These are phyloP conservation scores for Naegleria gruberi DNA, from an alignment of 208 protist species.

Conservation along the genomic window DNA sequence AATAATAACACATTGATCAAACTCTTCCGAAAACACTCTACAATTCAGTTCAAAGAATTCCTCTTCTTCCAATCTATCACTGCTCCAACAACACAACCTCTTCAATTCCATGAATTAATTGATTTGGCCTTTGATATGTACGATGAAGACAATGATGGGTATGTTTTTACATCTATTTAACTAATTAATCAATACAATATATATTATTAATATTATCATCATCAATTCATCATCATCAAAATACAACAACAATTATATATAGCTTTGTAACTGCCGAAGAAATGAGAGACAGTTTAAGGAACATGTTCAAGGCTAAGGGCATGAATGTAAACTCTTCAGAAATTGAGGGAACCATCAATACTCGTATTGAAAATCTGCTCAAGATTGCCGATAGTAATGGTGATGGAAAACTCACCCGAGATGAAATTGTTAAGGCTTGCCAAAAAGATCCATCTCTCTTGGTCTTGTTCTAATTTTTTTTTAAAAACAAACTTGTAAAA, in stretches of 20 bases:
- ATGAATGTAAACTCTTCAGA: not conserved
- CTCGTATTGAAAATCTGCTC: conserved; percentile 5
- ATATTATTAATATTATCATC: too few relatives aligned
- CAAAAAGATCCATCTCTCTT: conserved; percentile 7
- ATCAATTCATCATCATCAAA: too few relatives aligned
- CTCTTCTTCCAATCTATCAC: conserved; percentile 11
- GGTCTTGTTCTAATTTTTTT: not conserved
- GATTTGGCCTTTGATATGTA: conserved; percentile 15
- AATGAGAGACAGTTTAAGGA: conserved; percentile 11
- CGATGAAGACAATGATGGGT: conserved; percentile 3
- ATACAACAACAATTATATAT: too few relatives aligned
- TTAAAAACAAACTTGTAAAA: too few relatives aligned
- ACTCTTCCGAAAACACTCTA: too few relatives aligned
- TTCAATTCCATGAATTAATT: not conserved
- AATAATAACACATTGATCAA: too few relatives aligned
- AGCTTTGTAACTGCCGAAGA: not conserved
- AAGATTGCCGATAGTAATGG: not conserved
- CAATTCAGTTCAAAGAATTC: conserved; percentile 14
- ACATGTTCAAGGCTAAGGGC: conserved; percentile 15
- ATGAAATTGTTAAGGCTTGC: conserved; percentile 11
- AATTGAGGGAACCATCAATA: not conserved
- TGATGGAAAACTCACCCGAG: not conserved
- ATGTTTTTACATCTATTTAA: too few relatives aligned
- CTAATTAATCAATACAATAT: too few relatives aligned
- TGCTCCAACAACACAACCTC: not conserved